These are phyloP conservation scores for Globisporangium parvum DNA, from an alignment of 352 stramenopile species.

Conservation along the genomic window DNA sequence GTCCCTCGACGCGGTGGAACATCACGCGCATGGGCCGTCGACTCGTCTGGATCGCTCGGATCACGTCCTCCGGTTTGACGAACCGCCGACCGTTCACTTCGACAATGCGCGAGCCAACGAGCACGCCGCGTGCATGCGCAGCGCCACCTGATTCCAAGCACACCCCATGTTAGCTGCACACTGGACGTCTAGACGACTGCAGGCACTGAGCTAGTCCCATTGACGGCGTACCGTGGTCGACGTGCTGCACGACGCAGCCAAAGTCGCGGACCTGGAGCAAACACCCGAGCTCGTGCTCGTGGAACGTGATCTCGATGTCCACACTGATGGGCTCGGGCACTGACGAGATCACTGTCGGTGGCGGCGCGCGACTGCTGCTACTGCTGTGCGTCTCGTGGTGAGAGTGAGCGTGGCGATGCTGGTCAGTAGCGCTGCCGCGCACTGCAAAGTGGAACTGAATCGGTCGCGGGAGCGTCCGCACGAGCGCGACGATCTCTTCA, in stretches of 20 bases:
- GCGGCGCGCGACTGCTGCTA: too few relatives aligned
- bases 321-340: constrained; percentile 56
- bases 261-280: constrained; percentile 40
- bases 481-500: constrained; percentile 63
- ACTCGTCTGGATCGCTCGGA: constrained; percentile 45
- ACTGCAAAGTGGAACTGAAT: constrained; percentile 68
- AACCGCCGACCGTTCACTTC: constrained; percentile 56
- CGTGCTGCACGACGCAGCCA: constrained; percentile 50
- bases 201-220: neutral
- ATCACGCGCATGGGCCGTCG: constrained; percentile 54
- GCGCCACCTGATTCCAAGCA: constrained; percentile 23
- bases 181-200: neutral
- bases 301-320: constrained; percentile 49
- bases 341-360: constrained; percentile 27
- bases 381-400: neutral
- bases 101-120: constrained; percentile 62
- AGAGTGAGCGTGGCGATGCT: constrained; percentile 8
- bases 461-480: constrained; percentile 41
- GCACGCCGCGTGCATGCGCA: constrained; percentile 44
- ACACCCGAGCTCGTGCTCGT: constrained; percentile 55
- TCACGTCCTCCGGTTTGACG: constrained; percentile 38
- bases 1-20: constrained; percentile 69
- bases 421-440: constrained; percentile 9
- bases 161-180: neutral
- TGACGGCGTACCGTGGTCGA: constrained; percentile 32